Conservation (phyloP, 2,329 filamentous ascomycete species). For the Colletotrichum chrysophilum region DNA sequence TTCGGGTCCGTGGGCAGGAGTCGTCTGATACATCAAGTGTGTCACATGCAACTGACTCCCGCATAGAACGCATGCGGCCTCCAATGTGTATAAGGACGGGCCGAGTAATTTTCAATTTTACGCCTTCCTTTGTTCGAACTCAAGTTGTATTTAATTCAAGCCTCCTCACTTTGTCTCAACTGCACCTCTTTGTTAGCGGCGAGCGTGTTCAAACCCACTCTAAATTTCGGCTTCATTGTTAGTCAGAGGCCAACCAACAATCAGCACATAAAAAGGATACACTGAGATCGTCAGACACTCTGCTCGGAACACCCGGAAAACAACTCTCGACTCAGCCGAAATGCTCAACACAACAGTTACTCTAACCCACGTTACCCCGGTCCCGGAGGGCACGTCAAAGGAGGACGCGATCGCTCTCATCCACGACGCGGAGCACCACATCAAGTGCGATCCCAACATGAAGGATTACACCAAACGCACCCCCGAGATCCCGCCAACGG, state of each 20-base stretch:
- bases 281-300: background rate
- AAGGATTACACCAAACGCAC: slow-evolving; percentile 37
- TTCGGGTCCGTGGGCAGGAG: slow-evolving; percentile 7
- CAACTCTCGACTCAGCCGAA: slow-evolving; percentile 1
- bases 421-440: slow-evolving; percentile 57
- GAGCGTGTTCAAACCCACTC: background rate
- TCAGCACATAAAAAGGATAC: background rate
- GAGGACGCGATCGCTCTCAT: slow-evolving; percentile 48
- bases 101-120: background rate
- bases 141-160: background rate
- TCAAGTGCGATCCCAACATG: slow-evolving; percentile 58
- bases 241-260: background rate
- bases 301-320: background rate
- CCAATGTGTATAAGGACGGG: background rate
- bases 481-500: slow-evolving; percentile 30
- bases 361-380: slow-evolving; percentile 45
- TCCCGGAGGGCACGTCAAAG: slow-evolving; percentile 42
- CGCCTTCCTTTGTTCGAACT: background rate
- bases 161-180: background rate
- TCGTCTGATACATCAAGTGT: slow-evolving; percentile 16
- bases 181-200: background rate
- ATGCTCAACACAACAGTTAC: slow-evolving; percentile 50
- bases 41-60: slow-evolving; percentile 11
- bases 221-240: background rate
- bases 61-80: background rate